phyloP scores from a whole-genome alignment of 768 basidiomycete genomes.

The Leucocoprinus leucothites region DNA sequence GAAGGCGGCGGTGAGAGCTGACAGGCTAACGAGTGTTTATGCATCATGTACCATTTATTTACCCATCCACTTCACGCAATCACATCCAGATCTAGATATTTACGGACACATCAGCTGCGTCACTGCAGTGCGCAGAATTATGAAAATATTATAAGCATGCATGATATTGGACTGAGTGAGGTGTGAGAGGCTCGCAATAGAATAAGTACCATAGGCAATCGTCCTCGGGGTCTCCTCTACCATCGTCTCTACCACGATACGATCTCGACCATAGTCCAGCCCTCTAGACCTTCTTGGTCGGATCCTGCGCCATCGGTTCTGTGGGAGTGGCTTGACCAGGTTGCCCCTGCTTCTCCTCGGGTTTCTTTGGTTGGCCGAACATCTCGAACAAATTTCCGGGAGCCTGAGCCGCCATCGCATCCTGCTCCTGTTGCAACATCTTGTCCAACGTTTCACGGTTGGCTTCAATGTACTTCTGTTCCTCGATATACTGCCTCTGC shows the following conservation, averaged over 20 bases:
- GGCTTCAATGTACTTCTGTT: slow-evolving; percentile 45
- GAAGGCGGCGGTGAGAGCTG: background rate
- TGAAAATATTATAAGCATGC: background rate
- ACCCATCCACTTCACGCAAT: too few species aligned
- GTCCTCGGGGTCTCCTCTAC: background rate
- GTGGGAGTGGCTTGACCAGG: background rate
- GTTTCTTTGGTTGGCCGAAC: slow-evolving; percentile 27
- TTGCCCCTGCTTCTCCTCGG: background rate
- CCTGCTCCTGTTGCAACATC: slow-evolving; percentile 27
- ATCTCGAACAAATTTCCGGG: slow-evolving; percentile 49
- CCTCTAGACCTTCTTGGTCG: slow-evolving; percentile 5
- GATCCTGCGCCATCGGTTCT: background rate
- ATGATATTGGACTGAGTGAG: slow-evolving; percentile 5
- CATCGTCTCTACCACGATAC: background rate
- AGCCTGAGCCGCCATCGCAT: slow-evolving; percentile 39
- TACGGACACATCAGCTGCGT: too few species aligned
- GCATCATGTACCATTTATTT: too few species aligned
- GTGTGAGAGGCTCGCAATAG: background rate
- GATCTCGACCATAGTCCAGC: background rate
- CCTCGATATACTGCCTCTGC: slow-evolving; percentile 44
- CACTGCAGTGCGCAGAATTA: too few species aligned
- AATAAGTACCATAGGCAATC: slow-evolving; percentile 1
- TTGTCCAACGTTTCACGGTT: slow-evolving; percentile 30
- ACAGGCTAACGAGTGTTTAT: too few species aligned
- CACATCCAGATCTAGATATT: too few species aligned